Evolutionary conservation across 768 basidiomycete species (phyloP).

Genomic region (Kwoniella sp.): DNA sequence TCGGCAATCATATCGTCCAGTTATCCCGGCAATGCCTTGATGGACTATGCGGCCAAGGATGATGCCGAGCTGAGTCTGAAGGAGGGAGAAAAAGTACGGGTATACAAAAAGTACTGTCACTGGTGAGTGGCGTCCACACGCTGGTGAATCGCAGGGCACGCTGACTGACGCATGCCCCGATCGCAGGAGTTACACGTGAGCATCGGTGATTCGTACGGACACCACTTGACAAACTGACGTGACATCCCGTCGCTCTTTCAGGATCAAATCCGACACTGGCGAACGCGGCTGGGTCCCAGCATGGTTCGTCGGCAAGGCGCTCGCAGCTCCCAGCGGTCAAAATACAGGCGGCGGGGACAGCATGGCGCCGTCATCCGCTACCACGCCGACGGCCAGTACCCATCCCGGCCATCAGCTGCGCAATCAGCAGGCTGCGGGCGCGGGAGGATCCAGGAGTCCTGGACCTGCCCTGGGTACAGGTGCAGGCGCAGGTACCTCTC

Average conservation of each 20-base stretch:
- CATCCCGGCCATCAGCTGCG: too few species aligned
- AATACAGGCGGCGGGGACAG: neutral
- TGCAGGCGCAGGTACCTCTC: neutral
- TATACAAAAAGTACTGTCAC: conserved; percentile 97
- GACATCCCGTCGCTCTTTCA: conserved; percentile 38
- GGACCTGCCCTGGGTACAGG: neutral
- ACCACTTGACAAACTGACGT: too few species aligned
- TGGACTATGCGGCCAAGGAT: conserved; percentile 93
- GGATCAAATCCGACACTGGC: conserved; percentile 87
- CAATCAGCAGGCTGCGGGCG: too few species aligned
- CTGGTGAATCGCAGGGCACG: neutral
- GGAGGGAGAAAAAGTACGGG: conserved; percentile 82
- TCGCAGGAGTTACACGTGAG: conserved; percentile 42
- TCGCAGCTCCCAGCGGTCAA: neutral
- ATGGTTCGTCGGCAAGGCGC: conserved; percentile 87
- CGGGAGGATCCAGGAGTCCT: neutral
- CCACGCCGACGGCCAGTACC: conserved; percentile 8
- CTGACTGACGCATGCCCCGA: neutral
- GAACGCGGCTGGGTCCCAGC: conserved; percentile 98
- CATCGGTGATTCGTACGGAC: too few species aligned
- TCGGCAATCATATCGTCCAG: conserved; percentile 92
- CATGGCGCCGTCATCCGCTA: neutral
- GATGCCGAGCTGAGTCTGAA: conserved; percentile 84
- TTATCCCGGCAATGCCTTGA: conserved; percentile 90
- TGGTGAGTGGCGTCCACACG: conserved; percentile 56